Evolutionary conservation across 2,329 filamentous ascomycete genomes (phyloP).

Genomic region (Colletotrichum limetticola): DNA sequence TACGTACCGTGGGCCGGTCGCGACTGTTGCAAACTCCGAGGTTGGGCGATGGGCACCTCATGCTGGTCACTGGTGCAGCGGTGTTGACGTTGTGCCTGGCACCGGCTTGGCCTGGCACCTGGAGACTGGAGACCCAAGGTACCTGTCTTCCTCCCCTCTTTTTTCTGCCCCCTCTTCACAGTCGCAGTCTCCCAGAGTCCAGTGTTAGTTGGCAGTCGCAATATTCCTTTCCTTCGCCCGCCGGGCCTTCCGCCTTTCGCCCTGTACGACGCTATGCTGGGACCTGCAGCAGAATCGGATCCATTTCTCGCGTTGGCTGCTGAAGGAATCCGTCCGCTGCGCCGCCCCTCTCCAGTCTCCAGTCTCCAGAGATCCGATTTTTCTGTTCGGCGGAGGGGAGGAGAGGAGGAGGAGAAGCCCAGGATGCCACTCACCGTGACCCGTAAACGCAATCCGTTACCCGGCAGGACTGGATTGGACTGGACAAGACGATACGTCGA

Average conservation of each 20-base stretch:
- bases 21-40: slow-evolving; percentile 6
- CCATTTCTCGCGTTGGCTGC: slow-evolving; percentile 27
- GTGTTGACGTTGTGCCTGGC: slow-evolving; percentile 15
- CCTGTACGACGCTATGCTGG: slow-evolving; percentile 31
- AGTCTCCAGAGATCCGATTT: slow-evolving; percentile 19
- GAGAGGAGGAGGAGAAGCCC: not conserved
- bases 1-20: not conserved
- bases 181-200: not conserved
- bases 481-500: not conserved
- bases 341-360: slow-evolving; percentile 23
- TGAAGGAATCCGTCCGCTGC: slow-evolving; percentile 29
- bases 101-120: not conserved
- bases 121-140: too few species aligned
- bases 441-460: not conserved
- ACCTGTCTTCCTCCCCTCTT: slow-evolving; percentile 5
- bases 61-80: not conserved
- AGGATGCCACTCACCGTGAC: not conserved
- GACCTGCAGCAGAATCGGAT: slow-evolving; percentile 32
- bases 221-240: not conserved
- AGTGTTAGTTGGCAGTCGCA: not conserved
- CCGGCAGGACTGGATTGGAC: not conserved
- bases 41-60: not conserved
- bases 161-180: not conserved
- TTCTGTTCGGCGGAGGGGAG: slow-evolving; percentile 17
- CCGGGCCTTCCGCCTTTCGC: slow-evolving; percentile 24